Base-by-base conservation (phyloP, 495 filamentous ascomycete genomes). In the Tuber aestivum region DNA sequence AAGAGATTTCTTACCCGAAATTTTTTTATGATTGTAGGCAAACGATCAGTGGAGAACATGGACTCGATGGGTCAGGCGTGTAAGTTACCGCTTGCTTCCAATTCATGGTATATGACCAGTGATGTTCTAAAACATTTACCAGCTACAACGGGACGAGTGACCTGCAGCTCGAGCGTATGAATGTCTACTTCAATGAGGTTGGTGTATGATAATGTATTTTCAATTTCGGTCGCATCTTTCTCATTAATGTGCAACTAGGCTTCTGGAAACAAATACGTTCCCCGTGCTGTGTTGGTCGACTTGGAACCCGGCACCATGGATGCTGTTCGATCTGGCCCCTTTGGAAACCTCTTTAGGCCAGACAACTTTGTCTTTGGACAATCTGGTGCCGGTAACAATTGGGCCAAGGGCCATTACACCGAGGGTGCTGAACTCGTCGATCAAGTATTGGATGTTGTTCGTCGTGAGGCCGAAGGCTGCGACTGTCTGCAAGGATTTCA, bases 361-460 rank as follows among this genome's bases (percentile, higher is more conserved):
- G 95, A 99, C 89, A 99, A 99, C 91, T 98, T 99, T 88, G 93
- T 99, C 84, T 98, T 98, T 87, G 95, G 95, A 79, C 95, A 99
- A 88, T 98, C 95, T 80, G 95, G 95, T 89, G 95, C 95, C 83
- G 95, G 95, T 87, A 99, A 99, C 93, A 99, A 98, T 89, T 99
- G 95, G 95, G 95, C 95, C 85, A 99, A 99, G 92, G 95, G 95
- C 85, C 95, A 99, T 87, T 99, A 99, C 90, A 99, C 95, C 76
- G 95, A 99, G 89, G 95, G 95, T 89, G 95, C 95, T 83, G 95
- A 99, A 89, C 90, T 99, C 80, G 95, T 99, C 72, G 95, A 99
- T 88, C 89, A 97, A 82, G 95, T 99, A 78, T 89, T 99, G 82
- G 95, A 99, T 87, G 95, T 99, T 79, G 95, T 99, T 81, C 95